Percentiles rank a stretch among this genome's conserved stretches.
These are phyloP conservation scores for Penicillium waksmanii DNA, from an alignment of 495 filamentous ascomycete genomes.

Conservation along the genomic window DNA sequence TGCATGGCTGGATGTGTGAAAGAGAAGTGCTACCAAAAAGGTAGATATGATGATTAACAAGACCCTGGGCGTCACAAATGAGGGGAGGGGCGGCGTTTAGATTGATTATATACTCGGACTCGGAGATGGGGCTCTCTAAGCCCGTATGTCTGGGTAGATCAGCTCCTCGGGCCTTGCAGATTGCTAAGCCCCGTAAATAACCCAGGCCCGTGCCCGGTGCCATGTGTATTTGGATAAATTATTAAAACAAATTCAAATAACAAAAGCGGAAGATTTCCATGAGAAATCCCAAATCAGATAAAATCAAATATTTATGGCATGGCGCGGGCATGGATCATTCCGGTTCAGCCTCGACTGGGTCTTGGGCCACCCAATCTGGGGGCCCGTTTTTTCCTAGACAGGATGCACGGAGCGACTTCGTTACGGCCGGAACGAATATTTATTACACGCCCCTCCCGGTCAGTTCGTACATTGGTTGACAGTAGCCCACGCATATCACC, in stretches of 20 bases:
- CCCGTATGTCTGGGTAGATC: constrained; percentile 35
- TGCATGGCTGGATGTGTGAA: constrained; percentile 29
- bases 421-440: neutral
- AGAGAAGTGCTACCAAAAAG: constrained; percentile 4
- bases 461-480: constrained; percentile 15
- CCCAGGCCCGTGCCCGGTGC: constrained; percentile 34
- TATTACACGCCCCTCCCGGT: constrained; percentile 2
- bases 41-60: constrained; percentile 5
- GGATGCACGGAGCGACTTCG: constrained; percentile 5
- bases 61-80: constrained; percentile 2
- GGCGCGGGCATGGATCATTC: constrained; percentile 23
- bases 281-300: neutral
- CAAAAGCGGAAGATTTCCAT: neutral
- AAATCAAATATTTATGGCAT: constrained; percentile 6
- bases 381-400: constrained; percentile 21
- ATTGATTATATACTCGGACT: constrained; percentile 37
- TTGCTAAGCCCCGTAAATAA: constrained; percentile 43
- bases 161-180: constrained; percentile 28
- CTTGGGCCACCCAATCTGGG: constrained; percentile 20
- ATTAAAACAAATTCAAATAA: neutral
- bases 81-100: constrained; percentile 13
- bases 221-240: constrained; percentile 15
- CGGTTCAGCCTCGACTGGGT: constrained; percentile 25
- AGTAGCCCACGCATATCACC: neutral
- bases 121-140: constrained; percentile 31